Base-by-base conservation (phyloP, 768 basidiomycete genomes). In the Russula sp. region DNA sequence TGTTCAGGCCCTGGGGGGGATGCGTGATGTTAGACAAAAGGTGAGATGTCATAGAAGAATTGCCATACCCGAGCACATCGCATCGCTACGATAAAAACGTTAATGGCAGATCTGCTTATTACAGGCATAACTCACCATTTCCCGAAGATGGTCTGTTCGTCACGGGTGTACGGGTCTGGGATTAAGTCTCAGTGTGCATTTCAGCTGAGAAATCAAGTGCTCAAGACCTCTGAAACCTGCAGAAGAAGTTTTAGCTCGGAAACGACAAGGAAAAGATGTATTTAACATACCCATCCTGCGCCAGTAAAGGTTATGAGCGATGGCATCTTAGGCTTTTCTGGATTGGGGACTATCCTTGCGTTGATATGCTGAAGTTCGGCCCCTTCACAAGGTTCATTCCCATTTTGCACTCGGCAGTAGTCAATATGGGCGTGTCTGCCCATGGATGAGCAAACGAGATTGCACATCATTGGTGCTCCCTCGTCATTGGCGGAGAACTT, bases 381-480 rank as follows among this genome's bases (percentile, higher is more conserved):
- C 0, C 74, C 77, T 0, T 68, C 69, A 66, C 84, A 86, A 4
- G 65, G 56, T 0, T 66, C 69, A 8, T 29, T 29, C 25, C 3
- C 61, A 69, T n/a, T 71, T 66, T 41, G 73, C 68, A 1, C 78
- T 71, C 82, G 77, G 64, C 84, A 86, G 57, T 79, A 81, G 61
- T 81, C 83, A 32, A 86, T 71, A 66, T 86, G 84, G 0, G 73
- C 72, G 56, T 86, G 84, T n/a, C 85, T 70, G 0, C 85, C 84
- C 73, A 84, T 73, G 10, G 79, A 71, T 1, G 77, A 74, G 63
- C 83, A 86, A 29, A 82, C 69, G 7, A 84, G 73, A 52, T 76
- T 84, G 67, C 85, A 85, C 75, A 85, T 75, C 81, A 85, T 82
- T 0, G 84, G 84, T 0, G 82, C 82, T 5, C 84, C 83, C 42